A percentile compares a stretch with the other conserved stretches of the same genome.
These are phyloP conservation scores for Wolfiporia cocos DNA, from an alignment of 1,284 basidiomycete species.

Conservation along the genomic window DNA sequence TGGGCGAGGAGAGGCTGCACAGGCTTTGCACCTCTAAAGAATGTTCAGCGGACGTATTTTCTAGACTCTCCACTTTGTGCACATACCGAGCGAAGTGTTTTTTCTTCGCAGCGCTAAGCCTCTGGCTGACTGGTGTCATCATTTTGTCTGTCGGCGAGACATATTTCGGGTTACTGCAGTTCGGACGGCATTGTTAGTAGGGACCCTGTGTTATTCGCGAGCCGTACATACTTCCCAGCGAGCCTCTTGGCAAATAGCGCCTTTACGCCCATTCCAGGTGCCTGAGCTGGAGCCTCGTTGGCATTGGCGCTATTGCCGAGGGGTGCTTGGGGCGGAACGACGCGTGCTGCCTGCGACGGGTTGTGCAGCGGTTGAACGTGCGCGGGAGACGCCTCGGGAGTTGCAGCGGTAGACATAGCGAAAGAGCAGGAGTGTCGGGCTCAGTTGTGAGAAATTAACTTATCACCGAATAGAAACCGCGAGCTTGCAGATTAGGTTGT, in stretches of 20 bases:
- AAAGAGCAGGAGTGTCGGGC: no score
- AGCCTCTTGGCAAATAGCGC: constrained; percentile 85
- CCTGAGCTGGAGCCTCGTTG: constrained; percentile 39
- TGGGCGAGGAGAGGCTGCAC: constrained; percentile 51
- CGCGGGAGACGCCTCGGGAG: constrained; percentile 58
- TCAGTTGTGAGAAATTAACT: no score
- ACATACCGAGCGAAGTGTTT: constrained; percentile 86
- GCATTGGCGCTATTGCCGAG: constrained; percentile 60
- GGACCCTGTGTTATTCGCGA: no score
- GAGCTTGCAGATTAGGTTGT: no score
- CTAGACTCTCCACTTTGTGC: neutral
- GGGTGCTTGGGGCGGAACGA: constrained; percentile 75
- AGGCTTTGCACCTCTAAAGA: constrained; percentile 50
- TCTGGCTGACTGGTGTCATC: constrained; percentile 88
- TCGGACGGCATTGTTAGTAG: neutral
- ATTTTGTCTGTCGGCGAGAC: constrained; percentile 91
- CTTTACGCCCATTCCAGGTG: constrained; percentile 78
- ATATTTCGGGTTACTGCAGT: constrained; percentile 68
- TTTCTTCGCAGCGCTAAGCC: constrained; percentile 84
- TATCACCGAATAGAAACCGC: no score
- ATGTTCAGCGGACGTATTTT: no score
- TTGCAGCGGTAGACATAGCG: constrained; percentile 53
- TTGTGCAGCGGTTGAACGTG: constrained; percentile 78
- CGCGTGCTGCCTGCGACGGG: constrained; percentile 71
- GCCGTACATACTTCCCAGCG: constrained; percentile 69